Conservation (phyloP, 129 eudicot genomes). For the Lactuca sativa region DNA sequence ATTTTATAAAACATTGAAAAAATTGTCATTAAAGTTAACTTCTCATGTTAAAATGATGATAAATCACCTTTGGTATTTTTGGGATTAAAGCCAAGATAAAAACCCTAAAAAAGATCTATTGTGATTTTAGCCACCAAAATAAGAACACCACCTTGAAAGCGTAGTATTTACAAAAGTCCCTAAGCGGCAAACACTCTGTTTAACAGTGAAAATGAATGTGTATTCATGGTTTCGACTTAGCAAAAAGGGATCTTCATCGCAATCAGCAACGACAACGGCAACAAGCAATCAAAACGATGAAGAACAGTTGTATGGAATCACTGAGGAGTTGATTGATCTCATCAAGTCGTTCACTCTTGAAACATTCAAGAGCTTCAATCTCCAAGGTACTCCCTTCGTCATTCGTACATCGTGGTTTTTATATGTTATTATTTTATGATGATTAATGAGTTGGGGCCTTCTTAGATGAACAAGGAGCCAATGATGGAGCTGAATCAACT, state of each 20-base stretch:
- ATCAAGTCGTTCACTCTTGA: constrained; percentile 70
- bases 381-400: constrained; percentile 46
- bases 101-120: neutral
- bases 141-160: neutral
- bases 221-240: constrained; percentile 74
- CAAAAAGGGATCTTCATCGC: constrained; percentile 34
- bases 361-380: constrained; percentile 66
- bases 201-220: constrained; percentile 40
- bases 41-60: neutral
- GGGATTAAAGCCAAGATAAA: neutral
- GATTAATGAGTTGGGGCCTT: neutral
- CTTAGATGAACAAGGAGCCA: constrained; percentile 49
- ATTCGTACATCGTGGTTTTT: neutral
- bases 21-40: too few relatives aligned
- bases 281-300: constrained; percentile 22
- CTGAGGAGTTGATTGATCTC: constrained; percentile 58
- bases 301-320: constrained; percentile 63
- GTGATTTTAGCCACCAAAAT: neutral
- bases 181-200: neutral
- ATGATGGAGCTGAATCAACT: constrained; percentile 35
- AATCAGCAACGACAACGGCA: constrained; percentile 12
- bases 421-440: neutral
- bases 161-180: neutral
- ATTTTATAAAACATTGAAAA: too few relatives aligned
- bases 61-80: too few relatives aligned